Percentiles rank a stretch among this genome's conserved stretches.
Evolutionary conservation across 2,329 filamentous ascomycete species (phyloP).

Genomic region (Sclerotinia nivalis): DNA sequence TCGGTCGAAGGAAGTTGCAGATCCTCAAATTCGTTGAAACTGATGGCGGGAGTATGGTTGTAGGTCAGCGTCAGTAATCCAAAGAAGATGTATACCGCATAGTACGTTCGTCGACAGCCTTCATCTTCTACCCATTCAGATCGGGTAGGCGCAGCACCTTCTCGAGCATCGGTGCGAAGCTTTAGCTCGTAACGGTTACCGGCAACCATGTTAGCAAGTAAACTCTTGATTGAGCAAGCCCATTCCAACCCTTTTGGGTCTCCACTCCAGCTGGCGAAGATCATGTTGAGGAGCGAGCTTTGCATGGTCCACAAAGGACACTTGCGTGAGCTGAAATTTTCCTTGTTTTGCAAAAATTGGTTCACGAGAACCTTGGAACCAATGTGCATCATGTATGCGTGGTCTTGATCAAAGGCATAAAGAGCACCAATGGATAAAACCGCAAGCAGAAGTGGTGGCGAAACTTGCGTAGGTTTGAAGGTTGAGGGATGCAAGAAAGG

Average conservation of each 20-base stretch:
- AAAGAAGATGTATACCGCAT: constrained; percentile 98
- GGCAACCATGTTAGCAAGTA: constrained; percentile 97
- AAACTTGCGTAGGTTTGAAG: constrained; percentile 77
- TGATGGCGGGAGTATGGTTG: constrained; percentile 97
- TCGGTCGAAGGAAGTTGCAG: constrained; percentile 91
- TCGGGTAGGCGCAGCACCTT: constrained; percentile 71
- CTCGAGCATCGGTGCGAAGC: constrained; percentile 84
- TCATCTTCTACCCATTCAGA: constrained; percentile 97
- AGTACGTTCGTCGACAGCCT: constrained; percentile 94
- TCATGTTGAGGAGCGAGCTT: constrained; percentile 94
- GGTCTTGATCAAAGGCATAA: constrained; percentile 95
- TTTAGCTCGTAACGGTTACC: constrained; percentile 96
- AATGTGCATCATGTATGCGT: constrained; percentile 95
- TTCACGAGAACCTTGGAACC: constrained; percentile 97
- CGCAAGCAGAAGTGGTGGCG: constrained; percentile 81
- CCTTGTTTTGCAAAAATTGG: constrained; percentile 96
- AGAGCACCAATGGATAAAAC: constrained; percentile 93
- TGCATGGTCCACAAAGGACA: constrained; percentile 99
- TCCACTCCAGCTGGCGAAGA: constrained; percentile 98
- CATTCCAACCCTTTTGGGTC: constrained; percentile 97
- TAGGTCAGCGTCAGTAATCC: constrained; percentile 92
- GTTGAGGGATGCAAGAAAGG: constrained; percentile 93
- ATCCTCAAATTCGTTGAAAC: constrained; percentile 96
- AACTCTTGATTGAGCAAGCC: constrained; percentile 98
- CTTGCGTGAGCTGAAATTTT: constrained; percentile 97